These are phyloP conservation scores for Gentiana dahurica DNA, from an alignment of 257 asterid species.

Conservation along the genomic window DNA sequence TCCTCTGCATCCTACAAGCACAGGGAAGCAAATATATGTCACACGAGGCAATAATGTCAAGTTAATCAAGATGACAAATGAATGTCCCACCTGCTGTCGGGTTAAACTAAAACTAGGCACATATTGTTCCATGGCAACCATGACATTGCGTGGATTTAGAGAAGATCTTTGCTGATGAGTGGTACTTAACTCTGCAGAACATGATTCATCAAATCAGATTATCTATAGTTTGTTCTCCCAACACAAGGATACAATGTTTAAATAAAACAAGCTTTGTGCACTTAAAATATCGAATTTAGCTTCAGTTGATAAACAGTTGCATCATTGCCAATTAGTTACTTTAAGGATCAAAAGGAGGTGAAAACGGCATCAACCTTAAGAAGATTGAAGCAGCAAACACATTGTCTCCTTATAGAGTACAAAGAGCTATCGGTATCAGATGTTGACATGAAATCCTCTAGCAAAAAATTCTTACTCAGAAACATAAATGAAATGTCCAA, in stretches of 20 bases:
- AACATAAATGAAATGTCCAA: no score
- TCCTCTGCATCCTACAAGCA: slow-evolving; percentile 90
- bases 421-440: no score
- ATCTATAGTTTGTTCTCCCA: background rate
- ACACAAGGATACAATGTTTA: background rate
- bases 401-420: no score
- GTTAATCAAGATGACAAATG: slow-evolving; percentile 1
- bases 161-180: slow-evolving; percentile 44
- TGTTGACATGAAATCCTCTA: no score
- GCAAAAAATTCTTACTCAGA: no score
- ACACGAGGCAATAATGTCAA: background rate
- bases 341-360: no score
- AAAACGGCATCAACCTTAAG: background rate
- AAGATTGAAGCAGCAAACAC: background rate
- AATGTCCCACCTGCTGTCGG: slow-evolving; percentile 58
- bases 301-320: no score
- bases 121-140: slow-evolving; percentile 63
- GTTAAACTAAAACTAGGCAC: slow-evolving; percentile 74
- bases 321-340: no score
- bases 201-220: background rate
- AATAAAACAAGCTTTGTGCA: background rate
- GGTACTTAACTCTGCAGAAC: slow-evolving; percentile 52
- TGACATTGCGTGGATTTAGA: slow-evolving; percentile 60
- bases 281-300: no score
- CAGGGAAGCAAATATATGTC: slow-evolving; percentile 11